Conservation (phyloP, 2,329 filamentous ascomycete species). For the Ascochyta clinopodiicola region DNA sequence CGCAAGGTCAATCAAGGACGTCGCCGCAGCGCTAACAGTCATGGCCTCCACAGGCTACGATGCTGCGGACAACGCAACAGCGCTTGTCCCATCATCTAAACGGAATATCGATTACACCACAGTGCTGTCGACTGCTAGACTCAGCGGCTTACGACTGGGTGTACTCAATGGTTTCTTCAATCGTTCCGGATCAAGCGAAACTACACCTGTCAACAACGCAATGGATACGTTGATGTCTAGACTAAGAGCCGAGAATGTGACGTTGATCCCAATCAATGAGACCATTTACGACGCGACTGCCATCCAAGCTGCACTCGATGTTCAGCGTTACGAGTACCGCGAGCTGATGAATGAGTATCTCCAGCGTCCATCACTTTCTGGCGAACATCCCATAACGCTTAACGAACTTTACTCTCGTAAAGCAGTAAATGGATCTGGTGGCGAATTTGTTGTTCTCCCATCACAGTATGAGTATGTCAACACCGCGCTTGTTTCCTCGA, state of each 20-base stretch:
- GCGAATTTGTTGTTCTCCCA: slow-evolving; percentile 66
- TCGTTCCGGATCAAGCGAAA: slow-evolving; percentile 58
- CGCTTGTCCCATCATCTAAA: slow-evolving; percentile 53
- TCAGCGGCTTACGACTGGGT: slow-evolving; percentile 56
- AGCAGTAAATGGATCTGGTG: slow-evolving; percentile 39
- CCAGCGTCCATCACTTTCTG: slow-evolving; percentile 50
- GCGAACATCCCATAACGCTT: slow-evolving; percentile 55
- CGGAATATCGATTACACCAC: slow-evolving; percentile 57
- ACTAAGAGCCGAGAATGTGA: slow-evolving; percentile 57
- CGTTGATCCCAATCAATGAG: slow-evolving; percentile 59
- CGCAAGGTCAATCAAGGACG: slow-evolving; percentile 58
- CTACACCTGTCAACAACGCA: slow-evolving; percentile 62
- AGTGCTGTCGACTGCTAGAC: slow-evolving; percentile 42
- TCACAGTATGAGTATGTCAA: slow-evolving; percentile 63
- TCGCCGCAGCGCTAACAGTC: slow-evolving; percentile 59
- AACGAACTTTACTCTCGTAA: slow-evolving; percentile 56
- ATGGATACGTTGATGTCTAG: slow-evolving; percentile 58
- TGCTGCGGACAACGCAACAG: slow-evolving; percentile 59
- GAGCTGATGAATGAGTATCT: slow-evolving; percentile 65
- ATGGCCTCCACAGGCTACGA: slow-evolving; percentile 62
- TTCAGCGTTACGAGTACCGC: slow-evolving; percentile 67
- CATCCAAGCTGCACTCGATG: slow-evolving; percentile 60
- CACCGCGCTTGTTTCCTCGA: slow-evolving; percentile 59
- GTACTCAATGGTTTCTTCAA: slow-evolving; percentile 66
- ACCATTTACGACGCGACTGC: slow-evolving; percentile 59